Evolutionary conservation across 2,329 filamentous ascomycete genomes (phyloP), one percentile per base, ranked within the genome.

Genomic region (Juglanconis oblonga): DNA sequence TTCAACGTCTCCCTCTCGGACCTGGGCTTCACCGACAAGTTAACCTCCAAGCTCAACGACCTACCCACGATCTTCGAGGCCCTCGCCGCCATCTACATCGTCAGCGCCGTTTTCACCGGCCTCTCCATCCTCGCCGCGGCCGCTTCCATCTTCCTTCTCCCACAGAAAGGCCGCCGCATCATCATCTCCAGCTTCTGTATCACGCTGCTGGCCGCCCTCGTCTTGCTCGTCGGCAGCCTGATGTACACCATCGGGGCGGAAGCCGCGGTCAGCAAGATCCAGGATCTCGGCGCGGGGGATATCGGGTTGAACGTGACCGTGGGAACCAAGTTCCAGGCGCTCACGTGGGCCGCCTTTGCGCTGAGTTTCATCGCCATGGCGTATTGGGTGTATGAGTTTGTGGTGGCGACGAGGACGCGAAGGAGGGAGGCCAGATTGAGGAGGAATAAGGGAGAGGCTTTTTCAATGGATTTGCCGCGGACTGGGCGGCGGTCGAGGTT

Each of bases 11-110:
- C 74, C 57, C 71, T 81, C 24, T 72, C 73, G 63, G 74, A 79
- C 53, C 70, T 84, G n/a, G 68, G 77, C 60, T 76, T 79, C 67
- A 76, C 77, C 13, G 64, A 75, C 6, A 72, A 71, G 36, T 74
- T 85, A 59, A 74, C 79, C 61, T 69, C 77, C 47, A 75, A 76
- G n/a, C 67, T 85, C 64, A 72, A 81, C 69, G 70, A 74, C n/a
- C 71, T 84, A 67, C 82, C 83, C 67, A 68, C 69, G 14, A 72
- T 76, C n/a, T 73, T 84, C 4, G 69, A 79, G n/a, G 76, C 73
- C 32, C 70, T 81, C 52, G 80, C 81, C 67, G 70, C 81, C 53
- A 69, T 85, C 58, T 83, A 79, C 68, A 74, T 79, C 45, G 63
- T 84, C 1, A 76, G 72, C 57, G 70, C 75, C 51, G 74, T 69